Evolutionary conservation across 192 early-diverging fungal genomes (phyloP).

Genomic region (Backusella liffmaniae): DNA sequence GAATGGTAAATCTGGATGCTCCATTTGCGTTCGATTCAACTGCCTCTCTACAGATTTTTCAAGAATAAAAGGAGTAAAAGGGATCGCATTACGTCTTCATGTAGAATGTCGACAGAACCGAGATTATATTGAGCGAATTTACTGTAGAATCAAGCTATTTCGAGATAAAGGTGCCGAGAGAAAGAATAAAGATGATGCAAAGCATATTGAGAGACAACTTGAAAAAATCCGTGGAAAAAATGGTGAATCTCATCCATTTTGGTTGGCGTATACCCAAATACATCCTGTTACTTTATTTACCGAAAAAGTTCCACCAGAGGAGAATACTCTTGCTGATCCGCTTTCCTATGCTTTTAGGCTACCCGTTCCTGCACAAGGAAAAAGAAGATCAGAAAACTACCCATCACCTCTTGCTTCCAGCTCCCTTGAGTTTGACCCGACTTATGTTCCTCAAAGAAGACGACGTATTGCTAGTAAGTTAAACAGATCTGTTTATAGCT

Average conservation of each 20-base stretch:
- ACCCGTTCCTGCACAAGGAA: background rate
- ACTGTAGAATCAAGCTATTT: conserved; percentile 66
- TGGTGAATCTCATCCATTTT: conserved; percentile 42
- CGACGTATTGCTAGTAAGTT: conserved; percentile 37
- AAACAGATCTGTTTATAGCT: background rate
- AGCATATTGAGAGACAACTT: conserved; percentile 67
- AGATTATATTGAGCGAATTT: conserved; percentile 50
- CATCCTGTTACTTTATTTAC: conserved; percentile 31
- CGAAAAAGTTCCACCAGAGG: conserved; percentile 5
- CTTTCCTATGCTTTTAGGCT: background rate
- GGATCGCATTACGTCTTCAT: conserved; percentile 64
- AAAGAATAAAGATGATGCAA: conserved; percentile 76
- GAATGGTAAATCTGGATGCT: conserved; percentile 63
- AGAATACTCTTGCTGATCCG: background rate
- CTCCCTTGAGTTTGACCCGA: conserved; percentile 59
- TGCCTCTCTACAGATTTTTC: conserved; percentile 81
- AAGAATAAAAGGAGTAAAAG: conserved; percentile 79
- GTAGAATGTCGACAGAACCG: conserved; percentile 32
- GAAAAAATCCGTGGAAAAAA: conserved; percentile 55
- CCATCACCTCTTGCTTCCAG: background rate
- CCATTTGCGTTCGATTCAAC: conserved; percentile 67
- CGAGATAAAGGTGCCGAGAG: conserved; percentile 79
- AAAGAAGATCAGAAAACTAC: background rate
- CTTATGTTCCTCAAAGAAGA: conserved; percentile 54
- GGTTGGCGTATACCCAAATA: conserved; percentile 30